A percentile compares a stretch with the other conserved stretches of the same genome.
These are phyloP conservation scores for Saccharomyces cerevisiae DNA, from an alignment of 805 yeast species.

Conservation along the genomic window DNA sequence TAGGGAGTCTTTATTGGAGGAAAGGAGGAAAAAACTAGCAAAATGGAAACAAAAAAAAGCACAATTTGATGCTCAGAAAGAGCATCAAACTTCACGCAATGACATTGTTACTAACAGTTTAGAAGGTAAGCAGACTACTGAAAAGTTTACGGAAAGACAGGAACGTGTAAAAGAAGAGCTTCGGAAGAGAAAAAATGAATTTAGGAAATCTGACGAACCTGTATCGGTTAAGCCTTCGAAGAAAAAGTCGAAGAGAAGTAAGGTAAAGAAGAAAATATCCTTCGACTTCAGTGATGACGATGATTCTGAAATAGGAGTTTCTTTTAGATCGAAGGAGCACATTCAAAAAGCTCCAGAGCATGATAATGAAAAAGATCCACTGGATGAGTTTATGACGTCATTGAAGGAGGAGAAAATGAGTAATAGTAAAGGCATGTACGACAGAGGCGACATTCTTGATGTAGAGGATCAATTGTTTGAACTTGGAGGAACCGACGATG, in stretches of 20 bases:
- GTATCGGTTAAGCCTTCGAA: background rate
- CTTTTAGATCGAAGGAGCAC: background rate
- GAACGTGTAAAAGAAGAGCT: constrained; percentile 4
- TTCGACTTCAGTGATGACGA: constrained; percentile 21
- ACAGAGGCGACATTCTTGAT: constrained; percentile 7
- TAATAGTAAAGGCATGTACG: background rate
- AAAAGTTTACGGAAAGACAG: background rate
- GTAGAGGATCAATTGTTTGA: constrained; percentile 11
- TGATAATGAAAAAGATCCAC: constrained; percentile 34
- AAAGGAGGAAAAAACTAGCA: constrained; percentile 45
- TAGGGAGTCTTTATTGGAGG: constrained; percentile 32
- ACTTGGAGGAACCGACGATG: constrained; percentile 24
- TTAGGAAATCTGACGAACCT: constrained; percentile 19
- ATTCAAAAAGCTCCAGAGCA: background rate
- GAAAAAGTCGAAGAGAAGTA: constrained; percentile 1
- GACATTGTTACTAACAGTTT: constrained; percentile 2
- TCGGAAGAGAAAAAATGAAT: constrained; percentile 32
- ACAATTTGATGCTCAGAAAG: constrained; percentile 24
- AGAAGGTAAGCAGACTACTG: background rate
- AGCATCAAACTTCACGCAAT: constrained; percentile 6
- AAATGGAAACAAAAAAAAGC: constrained; percentile 55
- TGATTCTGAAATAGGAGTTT: background rate
- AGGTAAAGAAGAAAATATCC: constrained; percentile 1
- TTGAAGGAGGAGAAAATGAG: constrained; percentile 3
- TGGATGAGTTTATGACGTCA: constrained; percentile 39